These are phyloP conservation scores for Auriscalpium orientale DNA, from an alignment of 768 basidiomycete species.

Conservation along the genomic window DNA sequence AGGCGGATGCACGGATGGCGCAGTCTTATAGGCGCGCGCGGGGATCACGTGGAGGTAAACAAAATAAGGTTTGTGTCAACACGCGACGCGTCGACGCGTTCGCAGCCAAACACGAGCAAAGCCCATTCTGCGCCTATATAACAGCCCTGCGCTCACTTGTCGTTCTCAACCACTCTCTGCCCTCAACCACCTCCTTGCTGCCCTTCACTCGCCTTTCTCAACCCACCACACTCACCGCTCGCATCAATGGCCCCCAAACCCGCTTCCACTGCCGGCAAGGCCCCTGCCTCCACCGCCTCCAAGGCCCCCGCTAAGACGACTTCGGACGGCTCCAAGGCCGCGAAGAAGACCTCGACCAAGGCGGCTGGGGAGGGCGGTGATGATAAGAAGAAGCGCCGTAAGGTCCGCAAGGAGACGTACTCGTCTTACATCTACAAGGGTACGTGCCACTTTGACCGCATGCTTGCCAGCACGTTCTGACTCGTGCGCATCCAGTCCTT, in stretches of 20 bases:
- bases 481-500: conserved; percentile 46
- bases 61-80: conserved; percentile 33
- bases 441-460: conserved; percentile 17
- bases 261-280: conserved; percentile 80
- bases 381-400: conserved; percentile 80
- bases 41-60: conserved; percentile 2
- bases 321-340: conserved; percentile 37
- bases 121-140: conserved; percentile 11
- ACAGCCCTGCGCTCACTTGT: conserved; percentile 3
- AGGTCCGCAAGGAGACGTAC: conserved; percentile 87
- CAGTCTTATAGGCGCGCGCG: conserved; percentile 18
- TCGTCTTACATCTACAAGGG: conserved; percentile 95
- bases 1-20: neutral
- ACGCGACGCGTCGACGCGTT: conserved; percentile 24
- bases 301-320: conserved; percentile 54
- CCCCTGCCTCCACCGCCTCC: conserved; percentile 55
- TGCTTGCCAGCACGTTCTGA: conserved; percentile 3
- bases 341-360: conserved; percentile 48
- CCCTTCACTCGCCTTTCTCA: conserved; percentile 10
- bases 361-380: conserved; percentile 49
- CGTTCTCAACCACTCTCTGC: conserved; percentile 6
- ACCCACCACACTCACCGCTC: conserved; percentile 53
- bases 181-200: conserved; percentile 9
- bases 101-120: conserved; percentile 20
- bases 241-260: conserved; percentile 59